phyloP scores from a whole-genome alignment of 1,284 basidiomycete genomes.

The Fistulinella cinereoalba region DNA sequence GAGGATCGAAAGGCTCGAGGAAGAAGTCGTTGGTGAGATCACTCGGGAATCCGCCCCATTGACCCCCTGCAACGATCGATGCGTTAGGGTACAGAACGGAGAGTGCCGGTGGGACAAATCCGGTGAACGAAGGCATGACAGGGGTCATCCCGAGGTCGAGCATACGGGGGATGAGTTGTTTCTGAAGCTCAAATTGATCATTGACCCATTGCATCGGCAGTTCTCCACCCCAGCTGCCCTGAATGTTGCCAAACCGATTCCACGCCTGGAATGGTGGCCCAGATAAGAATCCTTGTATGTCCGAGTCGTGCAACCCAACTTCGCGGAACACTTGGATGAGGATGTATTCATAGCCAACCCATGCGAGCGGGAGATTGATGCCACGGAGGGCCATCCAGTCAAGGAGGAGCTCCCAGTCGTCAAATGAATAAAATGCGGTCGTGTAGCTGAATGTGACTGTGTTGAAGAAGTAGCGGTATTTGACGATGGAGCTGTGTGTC shows the following conservation, averaged over 20 bases:
- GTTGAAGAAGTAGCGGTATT: conserved; percentile 42
- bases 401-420: conserved; percentile 43
- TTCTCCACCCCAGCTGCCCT: conserved; percentile 19
- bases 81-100: conserved; percentile 36
- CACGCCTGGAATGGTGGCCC: conserved; percentile 45
- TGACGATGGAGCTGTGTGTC: conserved; percentile 36
- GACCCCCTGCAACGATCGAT: conserved; percentile 36
- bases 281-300: conserved; percentile 38
- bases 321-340: conserved; percentile 40
- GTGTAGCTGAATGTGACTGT: conserved; percentile 46
- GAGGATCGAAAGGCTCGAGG: conserved; percentile 42
- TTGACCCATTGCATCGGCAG: conserved; percentile 39
- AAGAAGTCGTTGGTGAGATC: conserved; percentile 39
- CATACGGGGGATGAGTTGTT: conserved; percentile 41
- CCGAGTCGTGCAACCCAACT: conserved; percentile 36
- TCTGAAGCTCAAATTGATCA: conserved; percentile 40
- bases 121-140: conserved; percentile 43
- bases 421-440: conserved; percentile 40
- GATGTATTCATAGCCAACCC: conserved; percentile 43
- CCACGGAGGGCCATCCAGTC: conserved; percentile 47
- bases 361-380: conserved; percentile 43
- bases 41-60: conserved; percentile 37
- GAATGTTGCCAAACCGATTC: conserved; percentile 44
- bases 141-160: conserved; percentile 45
- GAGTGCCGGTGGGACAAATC: conserved; percentile 41